Evolutionary conservation across 2,329 filamentous ascomycete genomes (phyloP), one percentile per base, ranked within the genome.

Genomic region (Leptosphaerulina australis): DNA sequence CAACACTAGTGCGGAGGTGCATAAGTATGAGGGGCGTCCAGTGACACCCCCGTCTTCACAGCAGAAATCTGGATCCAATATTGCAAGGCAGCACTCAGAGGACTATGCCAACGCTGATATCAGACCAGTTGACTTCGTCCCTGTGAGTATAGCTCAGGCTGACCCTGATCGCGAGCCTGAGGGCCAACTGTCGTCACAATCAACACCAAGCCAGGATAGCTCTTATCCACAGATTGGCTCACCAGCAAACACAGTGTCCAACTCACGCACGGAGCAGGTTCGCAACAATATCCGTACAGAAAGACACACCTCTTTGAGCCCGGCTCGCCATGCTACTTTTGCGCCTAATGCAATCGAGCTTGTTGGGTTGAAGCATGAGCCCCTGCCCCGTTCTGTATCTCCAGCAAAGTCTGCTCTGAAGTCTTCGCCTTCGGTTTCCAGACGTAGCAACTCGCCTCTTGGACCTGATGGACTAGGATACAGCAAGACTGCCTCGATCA

Each of bases 391-490:
- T 37, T 90, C 88, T 4, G 76, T 88, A 9, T 91, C 88, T 0
- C 89, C 89, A 8, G 84, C 85, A 35, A 93, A 93, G 68, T 91
- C 88, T 1, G 88, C 88, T 1, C 66, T 92, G 55, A 92, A 92
- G 67, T 79, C 85, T 22, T 79, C 77, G 1, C 84, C 83, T 38
- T 80, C 84, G 1, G 78, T 81, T 1, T 78, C 76, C 0, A 56
- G 75, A 9, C 68, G 77, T 14, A 71, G 68, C 7, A 67, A 58
- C 28, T 79, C 77, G 14, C 77, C 48, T 64, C 81, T 62, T 76
- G 79, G 56, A 62, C 76, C 25, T 80, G 84, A 44, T 78, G 84
- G 36, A 74, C 80, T 36, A 75, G 79, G 40, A 20, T 61, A 49
- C 64, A 76, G 18, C 79, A 59, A 71, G 68, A 33, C 79, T 24